Percentiles rank a stretch among this genome's conserved stretches.
These are phyloP conservation scores for Staphylotrichum longicolle DNA, from an alignment of 495 filamentous ascomycete genomes.

Conservation along the genomic window DNA sequence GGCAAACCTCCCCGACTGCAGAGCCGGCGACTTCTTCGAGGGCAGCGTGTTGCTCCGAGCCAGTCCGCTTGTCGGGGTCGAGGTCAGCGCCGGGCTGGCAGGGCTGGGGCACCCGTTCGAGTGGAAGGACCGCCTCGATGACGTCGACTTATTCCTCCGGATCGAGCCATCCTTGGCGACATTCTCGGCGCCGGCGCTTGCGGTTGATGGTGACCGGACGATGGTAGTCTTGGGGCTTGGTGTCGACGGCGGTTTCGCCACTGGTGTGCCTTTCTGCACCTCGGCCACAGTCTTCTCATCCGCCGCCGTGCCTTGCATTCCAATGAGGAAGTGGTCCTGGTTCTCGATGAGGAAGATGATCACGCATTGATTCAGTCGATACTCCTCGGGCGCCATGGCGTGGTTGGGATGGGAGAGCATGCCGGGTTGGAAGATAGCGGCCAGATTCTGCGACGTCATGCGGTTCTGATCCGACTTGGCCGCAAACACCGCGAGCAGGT, in stretches of 20 bases:
- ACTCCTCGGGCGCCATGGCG: constrained; percentile 91
- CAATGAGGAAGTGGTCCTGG: constrained; percentile 85
- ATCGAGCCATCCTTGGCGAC: constrained; percentile 74
- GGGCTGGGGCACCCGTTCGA: constrained; percentile 71
- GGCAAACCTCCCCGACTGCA: constrained; percentile 55
- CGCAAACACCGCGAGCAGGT: constrained; percentile 96
- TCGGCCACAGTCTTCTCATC: constrained; percentile 86
- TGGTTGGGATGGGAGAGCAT: constrained; percentile 91
- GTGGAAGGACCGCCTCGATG: constrained; percentile 65
- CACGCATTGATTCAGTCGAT: constrained; percentile 92
- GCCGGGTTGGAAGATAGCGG: constrained; percentile 98
- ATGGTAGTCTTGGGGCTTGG: constrained; percentile 52
- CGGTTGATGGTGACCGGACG: constrained; percentile 76
- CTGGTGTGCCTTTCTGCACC: constrained; percentile 66
- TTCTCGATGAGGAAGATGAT: constrained; percentile 98
- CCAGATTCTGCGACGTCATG: constrained; percentile 91
- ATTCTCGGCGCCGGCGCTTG: constrained; percentile 82
- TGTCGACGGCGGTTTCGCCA: constrained; percentile 53
- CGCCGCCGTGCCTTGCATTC: constrained; percentile 88
- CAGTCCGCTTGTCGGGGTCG: constrained; percentile 60
- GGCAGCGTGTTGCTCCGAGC: constrained; percentile 92
- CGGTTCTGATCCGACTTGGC: constrained; percentile 95
- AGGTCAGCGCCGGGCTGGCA: constrained; percentile 60
- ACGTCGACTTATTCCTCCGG: constrained; percentile 76
- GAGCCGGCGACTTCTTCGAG: constrained; percentile 80